Evolutionary conservation across 352 stramenopile genomes (phyloP).

Genomic region (Globisporangium cystogenes): DNA sequence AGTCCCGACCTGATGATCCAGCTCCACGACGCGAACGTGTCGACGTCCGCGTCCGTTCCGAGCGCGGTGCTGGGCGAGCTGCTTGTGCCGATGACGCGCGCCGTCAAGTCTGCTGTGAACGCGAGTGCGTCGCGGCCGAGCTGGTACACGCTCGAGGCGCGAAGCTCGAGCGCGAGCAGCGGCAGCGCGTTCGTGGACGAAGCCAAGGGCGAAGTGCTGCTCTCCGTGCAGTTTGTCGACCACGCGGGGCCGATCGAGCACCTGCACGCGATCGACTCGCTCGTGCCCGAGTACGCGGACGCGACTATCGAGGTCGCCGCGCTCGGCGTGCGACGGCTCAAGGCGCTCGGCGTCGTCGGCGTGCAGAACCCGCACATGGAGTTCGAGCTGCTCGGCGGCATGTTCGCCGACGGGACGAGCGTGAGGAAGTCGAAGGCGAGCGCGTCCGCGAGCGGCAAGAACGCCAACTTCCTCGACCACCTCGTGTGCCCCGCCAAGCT

Average conservation of each 20-base stretch:
- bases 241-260: constrained; percentile 25
- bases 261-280: constrained; percentile 18
- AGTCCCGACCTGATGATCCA: constrained; percentile 68
- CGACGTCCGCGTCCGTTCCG: constrained; percentile 12
- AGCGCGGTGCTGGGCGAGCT: constrained; percentile 37
- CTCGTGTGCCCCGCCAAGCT: constrained; percentile 44
- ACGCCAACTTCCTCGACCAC: constrained; percentile 69
- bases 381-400: constrained; percentile 56
- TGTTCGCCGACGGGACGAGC: constrained; percentile 42
- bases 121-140: constrained; percentile 38
- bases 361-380: constrained; percentile 58
- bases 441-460: constrained; percentile 40
- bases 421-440: constrained; percentile 36
- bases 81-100: constrained; percentile 35
- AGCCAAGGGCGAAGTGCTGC: constrained; percentile 34
- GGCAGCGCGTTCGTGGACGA: constrained; percentile 24
- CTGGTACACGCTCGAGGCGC: constrained; percentile 37
- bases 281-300: constrained; percentile 46
- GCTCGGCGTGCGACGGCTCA: constrained; percentile 60
- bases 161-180: constrained; percentile 8
- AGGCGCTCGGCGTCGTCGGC: constrained; percentile 43
- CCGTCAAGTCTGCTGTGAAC: constrained; percentile 34
- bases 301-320: constrained; percentile 61
- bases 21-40: constrained; percentile 52
- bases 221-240: constrained; percentile 67